Conservation (phyloP, 306 rosid genomes). For the Cyamopsis tetragonoloba region DNA sequence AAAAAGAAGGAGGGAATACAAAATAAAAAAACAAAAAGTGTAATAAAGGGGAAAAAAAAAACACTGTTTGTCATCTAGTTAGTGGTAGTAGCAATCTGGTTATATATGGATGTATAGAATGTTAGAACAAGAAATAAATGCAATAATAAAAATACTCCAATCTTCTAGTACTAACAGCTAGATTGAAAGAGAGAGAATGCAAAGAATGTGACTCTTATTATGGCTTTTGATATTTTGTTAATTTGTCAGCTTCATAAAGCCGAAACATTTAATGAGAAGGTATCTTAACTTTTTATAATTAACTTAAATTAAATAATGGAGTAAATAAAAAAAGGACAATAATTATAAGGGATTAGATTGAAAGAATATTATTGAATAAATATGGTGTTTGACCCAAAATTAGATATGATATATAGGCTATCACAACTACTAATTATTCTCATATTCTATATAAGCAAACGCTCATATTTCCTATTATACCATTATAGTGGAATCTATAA, state of each 20-base stretch:
- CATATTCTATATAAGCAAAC: slow-evolving; percentile 6
- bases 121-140: not conserved
- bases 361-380: slow-evolving; percentile 20
- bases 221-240: not conserved
- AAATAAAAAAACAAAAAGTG: no score
- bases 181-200: not conserved
- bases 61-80: not conserved
- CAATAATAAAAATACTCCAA: no score
- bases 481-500: slow-evolving; percentile 31
- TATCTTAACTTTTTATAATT: slow-evolving; percentile 5
- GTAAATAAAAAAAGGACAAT: slow-evolving; percentile 13
- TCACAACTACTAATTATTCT: slow-evolving; percentile 24
- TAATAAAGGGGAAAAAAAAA: no score
- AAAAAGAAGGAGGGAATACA: no score
- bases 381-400: slow-evolving; percentile 35
- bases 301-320: not conserved
- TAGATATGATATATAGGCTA: slow-evolving; percentile 53
- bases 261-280: not conserved
- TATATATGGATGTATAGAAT: not conserved
- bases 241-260: slow-evolving; percentile 7
- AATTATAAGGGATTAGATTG: not conserved
- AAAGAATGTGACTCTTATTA: slow-evolving; percentile 4
- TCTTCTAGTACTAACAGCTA: not conserved
- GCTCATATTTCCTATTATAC: slow-evolving; percentile 27
- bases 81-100: not conserved